Evolutionary conservation across 345 rosid species (phyloP).

Genomic region (Citrus hindsii): DNA sequence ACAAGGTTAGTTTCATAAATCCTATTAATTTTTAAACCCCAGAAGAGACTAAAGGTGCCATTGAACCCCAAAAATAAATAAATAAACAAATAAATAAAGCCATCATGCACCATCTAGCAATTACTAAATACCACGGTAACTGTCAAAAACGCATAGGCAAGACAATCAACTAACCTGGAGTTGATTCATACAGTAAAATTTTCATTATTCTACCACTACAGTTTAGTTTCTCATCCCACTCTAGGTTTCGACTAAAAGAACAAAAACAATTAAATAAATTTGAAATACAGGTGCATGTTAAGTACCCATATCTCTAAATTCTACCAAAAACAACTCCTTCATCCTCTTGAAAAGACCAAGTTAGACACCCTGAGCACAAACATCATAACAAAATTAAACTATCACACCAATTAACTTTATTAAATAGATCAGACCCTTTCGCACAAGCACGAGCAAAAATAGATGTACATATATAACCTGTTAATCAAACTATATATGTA

Average conservation of each 20-base stretch:
- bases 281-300: too few species aligned
- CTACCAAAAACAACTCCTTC: background rate
- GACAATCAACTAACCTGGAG: background rate
- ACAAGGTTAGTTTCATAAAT: background rate
- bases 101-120: background rate
- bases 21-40: background rate
- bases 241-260: background rate
- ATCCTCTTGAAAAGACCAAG: background rate
- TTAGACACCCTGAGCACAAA: background rate
- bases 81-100: too few species aligned
- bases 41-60: too few species aligned
- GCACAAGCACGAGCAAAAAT: too few species aligned
- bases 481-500: too few species aligned
- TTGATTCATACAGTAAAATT: background rate
- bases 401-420: background rate
- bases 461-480: too few species aligned
- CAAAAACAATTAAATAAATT: background rate
- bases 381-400: background rate
- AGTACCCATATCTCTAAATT: background rate
- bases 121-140: background rate
- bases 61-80: background rate
- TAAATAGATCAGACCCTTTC: background rate
- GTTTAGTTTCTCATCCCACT: background rate
- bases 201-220: background rate
- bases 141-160: background rate